Base-by-base conservation (phyloP, 1,139 yeast species). In the Yamadazyma taylorii region DNA sequence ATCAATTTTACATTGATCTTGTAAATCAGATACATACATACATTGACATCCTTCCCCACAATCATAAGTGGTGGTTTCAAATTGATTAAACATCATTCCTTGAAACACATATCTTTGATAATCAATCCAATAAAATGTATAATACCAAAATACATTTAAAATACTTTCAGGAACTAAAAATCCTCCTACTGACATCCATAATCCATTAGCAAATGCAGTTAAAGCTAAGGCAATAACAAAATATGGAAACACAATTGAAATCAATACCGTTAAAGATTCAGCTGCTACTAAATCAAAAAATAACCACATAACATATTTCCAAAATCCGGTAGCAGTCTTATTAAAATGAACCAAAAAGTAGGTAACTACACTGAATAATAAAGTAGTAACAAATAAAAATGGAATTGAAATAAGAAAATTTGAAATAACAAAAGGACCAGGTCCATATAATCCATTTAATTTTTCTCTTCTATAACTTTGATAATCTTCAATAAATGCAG, bases 121-220 rank as follows among this genome's bases (percentile, higher is more conserved):
- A 42, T 66, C 55, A 31, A 66, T 51, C 69, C 70, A 65, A 45
- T 66, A 62, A 47, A 66, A 64, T 1, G 69, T 63, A 41, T 63
- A 63, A 44, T 60, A 59, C 71, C 69, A 66, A 44, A 66, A 66
- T 3, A 41, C 54, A 40, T 66, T 66, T 40, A 67, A 55, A 13
- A 63, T 50, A n/a, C 48, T 53, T 14, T 58, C 45, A 7, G 62
- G 50, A 3, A 67, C 72, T 35, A 63, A 46, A 35, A 63, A 63
- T 5, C 74, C 73, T 26, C 71, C 72, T 10, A 68, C 71, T 10
- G 66, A 60, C 68, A 66, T 69, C 69, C 74, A 69, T 33, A 69
- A 56, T 6, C 73, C 71, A 42, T 67, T 66, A 24, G 63, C 55
- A 45, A 66, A 66, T 2, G 73, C 72, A 2, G 69, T 61, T 14